phyloP scores from a whole-genome alignment of 768 basidiomycete species.

The Coprinellus micaceus region DNA sequence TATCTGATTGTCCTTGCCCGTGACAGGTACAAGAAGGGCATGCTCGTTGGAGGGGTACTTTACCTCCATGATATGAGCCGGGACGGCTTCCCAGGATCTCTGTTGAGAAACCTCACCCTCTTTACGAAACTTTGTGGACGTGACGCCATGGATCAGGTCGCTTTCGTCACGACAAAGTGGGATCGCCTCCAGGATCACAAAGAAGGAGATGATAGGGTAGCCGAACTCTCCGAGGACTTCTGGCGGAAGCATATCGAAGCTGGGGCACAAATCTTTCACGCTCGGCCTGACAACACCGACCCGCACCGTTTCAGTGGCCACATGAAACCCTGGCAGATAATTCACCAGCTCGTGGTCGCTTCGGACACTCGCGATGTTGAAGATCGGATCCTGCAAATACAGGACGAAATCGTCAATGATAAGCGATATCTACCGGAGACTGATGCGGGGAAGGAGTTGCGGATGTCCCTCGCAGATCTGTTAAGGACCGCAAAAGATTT shows the following conservation, averaged over 20 bases:
- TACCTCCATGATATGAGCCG: constrained; percentile 16
- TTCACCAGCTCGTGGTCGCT: background rate
- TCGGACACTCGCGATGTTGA: background rate
- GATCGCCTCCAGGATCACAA: background rate
- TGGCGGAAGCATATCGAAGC: no score
- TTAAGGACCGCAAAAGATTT: background rate
- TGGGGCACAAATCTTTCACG: no score
- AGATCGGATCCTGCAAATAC: background rate
- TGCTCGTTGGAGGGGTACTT: constrained; percentile 11
- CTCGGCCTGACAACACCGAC: no score
- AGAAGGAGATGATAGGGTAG: background rate
- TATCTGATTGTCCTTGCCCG: background rate
- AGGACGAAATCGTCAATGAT: background rate
- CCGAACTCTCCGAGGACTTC: no score
- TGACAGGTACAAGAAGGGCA: constrained; percentile 9
- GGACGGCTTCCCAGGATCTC: constrained; percentile 12
- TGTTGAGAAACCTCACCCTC: constrained; percentile 8
- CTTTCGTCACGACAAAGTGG: constrained; percentile 17
- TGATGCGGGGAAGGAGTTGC: background rate
- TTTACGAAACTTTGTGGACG: constrained; percentile 17
- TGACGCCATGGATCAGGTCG: constrained; percentile 11
- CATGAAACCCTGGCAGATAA: background rate
- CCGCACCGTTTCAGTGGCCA: no score
- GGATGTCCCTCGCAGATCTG: background rate
- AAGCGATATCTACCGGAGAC: background rate